A percentile compares a stretch with the other conserved stretches of the same genome.
These are phyloP conservation scores for Uromyces viciae-fabae DNA, from an alignment of 1,284 basidiomycete species.

Conservation along the genomic window DNA sequence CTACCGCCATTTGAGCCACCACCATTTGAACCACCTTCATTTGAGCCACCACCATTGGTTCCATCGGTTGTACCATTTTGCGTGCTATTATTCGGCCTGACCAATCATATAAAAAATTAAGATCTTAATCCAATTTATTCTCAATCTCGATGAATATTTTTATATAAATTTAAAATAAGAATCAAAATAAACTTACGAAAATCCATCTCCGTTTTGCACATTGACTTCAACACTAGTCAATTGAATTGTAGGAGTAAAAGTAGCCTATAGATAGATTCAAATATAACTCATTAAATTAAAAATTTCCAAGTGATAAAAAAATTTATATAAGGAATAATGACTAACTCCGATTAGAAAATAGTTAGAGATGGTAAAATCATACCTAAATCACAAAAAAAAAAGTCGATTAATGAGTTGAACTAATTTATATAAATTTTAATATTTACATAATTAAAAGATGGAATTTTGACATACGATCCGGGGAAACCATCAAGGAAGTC, in stretches of 20 bases:
- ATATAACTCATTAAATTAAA: not conserved
- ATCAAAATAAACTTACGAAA: not conserved
- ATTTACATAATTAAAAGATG: not conserved
- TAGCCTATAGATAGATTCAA: too few species aligned
- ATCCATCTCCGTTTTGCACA: not conserved
- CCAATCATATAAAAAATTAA: too few species aligned
- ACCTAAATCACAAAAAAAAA: not conserved
- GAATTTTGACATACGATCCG: not conserved
- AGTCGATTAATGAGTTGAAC: not conserved
- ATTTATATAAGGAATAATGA: not conserved
- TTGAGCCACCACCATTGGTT: too few species aligned
- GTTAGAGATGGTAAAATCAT: not conserved
- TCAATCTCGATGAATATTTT: too few species aligned
- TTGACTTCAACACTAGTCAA: not conserved
- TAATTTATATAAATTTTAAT: not conserved
- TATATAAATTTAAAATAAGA: too few species aligned
- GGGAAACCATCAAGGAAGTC: conserved; percentile 11
- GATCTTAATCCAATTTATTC: too few species aligned
- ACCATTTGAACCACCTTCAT: too few species aligned
- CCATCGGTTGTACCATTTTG: too few species aligned
- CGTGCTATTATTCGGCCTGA: too few species aligned
- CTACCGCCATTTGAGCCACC: too few species aligned
- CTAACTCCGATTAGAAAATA: not conserved
- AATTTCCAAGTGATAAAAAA: not conserved
- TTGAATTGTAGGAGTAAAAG: not conserved